Base-by-base conservation (phyloP, 768 basidiomycete species). In the Termitomyces sp. region DNA sequence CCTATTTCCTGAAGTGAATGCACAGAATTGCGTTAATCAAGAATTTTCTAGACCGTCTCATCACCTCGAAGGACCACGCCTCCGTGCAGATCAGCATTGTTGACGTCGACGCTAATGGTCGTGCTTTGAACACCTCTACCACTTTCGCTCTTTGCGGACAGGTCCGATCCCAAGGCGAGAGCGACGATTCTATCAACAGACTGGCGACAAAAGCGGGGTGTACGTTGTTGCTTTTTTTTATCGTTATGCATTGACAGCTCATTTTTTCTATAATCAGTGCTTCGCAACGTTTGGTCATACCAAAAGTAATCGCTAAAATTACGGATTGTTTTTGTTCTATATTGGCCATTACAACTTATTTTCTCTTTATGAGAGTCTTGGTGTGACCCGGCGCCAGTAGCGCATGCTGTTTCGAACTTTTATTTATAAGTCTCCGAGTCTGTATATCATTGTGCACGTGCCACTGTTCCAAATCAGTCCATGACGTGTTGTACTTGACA, bases 61-160 rank as follows among this genome's bases (percentile, higher is more conserved):
- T 99, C 80, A 98, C 91, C 66, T 92, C 96, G 69, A 98, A 98
- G 82, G 97, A 99, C 80, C 94, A 98, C 74, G 96, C 97, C 40
- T 97, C 96, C 37, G 95, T 99, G 72, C 97, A 99, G 76, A 88
- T 99, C 76, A 91, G 87, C 78, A 83, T 99, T 69, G 91, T 83
- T 63, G 96, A 98, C 71, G 97, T 99, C 71, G 96, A 98, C 73
- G 86, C 89, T 67, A 86, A 85, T 57, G 96, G 95, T 73, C 85
- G 85, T 69, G 92, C 92, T 15, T 76, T 91, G 68, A 73, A 75
- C 71, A 91, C 91, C 52, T 86, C 86, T 63, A 95, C 94, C 62
- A 92, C 94, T 60, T 97, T 98, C 72, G 97, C 96, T 48, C 87
- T 99, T 60, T 94, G 88, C 74, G 97, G 97, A 53, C 87, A 89